These are phyloP conservation scores for Colletotrichum ledebouriae DNA, from an alignment of 2,329 filamentous ascomycete genomes.

Conservation along the genomic window DNA sequence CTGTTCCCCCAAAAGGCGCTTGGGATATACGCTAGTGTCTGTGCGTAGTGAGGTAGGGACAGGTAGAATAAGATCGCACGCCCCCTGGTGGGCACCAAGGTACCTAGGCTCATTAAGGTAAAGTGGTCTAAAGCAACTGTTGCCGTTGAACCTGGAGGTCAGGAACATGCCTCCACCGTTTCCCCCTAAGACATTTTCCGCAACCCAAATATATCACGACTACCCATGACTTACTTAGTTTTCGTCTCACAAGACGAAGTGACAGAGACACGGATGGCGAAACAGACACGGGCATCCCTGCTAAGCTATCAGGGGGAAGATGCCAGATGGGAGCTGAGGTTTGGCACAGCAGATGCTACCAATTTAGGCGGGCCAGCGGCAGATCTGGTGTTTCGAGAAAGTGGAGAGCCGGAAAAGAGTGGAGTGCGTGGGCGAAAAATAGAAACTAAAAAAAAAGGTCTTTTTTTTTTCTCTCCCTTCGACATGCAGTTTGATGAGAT, in stretches of 20 bases:
- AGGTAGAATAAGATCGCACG: slow-evolving; percentile 7
- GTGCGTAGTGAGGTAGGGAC: not conserved
- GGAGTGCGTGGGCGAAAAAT: slow-evolving; percentile 36
- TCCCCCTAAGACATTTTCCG: not conserved
- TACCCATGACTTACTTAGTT: not conserved
- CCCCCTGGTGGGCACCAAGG: not conserved
- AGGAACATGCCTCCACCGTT: slow-evolving; percentile 28
- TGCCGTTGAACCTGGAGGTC: not conserved
- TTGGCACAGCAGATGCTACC: slow-evolving; percentile 14
- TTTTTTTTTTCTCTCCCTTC: not conserved
- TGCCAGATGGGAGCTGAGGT: slow-evolving; percentile 8
- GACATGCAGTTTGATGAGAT: slow-evolving; percentile 24
- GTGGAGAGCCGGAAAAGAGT: slow-evolving; percentile 10
- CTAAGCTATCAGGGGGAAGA: not conserved
- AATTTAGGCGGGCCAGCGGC: slow-evolving; percentile 33
- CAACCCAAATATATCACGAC: not conserved
- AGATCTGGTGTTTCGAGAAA: slow-evolving; percentile 41
- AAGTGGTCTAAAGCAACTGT: slow-evolving; percentile 17
- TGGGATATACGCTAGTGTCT: slow-evolving; percentile 1
- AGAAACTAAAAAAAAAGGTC: slow-evolving; percentile 19
- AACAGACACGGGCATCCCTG: slow-evolving; percentile 22
- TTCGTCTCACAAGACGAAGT: slow-evolving; percentile 34
- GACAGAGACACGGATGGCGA: slow-evolving; percentile 19
- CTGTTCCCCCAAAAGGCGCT: not conserved
- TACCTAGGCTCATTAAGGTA: no score